phyloP scores from a whole-genome alignment of 2,329 filamentous ascomycete genomes.

The Venturiaceae sp. region DNA sequence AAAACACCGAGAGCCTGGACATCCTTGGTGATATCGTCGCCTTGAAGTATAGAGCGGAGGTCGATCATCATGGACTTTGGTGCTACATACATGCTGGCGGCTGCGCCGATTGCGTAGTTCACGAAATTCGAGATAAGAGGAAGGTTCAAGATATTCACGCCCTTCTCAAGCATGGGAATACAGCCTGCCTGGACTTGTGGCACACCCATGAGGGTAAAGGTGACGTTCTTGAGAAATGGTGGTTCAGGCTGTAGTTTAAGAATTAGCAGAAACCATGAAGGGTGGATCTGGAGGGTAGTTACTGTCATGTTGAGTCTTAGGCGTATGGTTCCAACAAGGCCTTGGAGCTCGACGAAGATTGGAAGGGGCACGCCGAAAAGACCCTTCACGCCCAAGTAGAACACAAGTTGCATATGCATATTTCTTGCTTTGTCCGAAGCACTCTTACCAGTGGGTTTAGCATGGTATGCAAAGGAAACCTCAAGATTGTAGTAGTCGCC shows the following conservation, averaged over 20 bases:
- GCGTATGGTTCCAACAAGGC: conserved; percentile 80
- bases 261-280: too few relatives aligned
- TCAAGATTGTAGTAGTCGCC: conserved; percentile 92
- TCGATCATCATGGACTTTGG: conserved; percentile 92
- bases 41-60: conserved; percentile 79
- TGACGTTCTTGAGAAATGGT: conserved; percentile 84
- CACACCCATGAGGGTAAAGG: conserved; percentile 88
- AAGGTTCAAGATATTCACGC: conserved; percentile 83
- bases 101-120: conserved; percentile 85
- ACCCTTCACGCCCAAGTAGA: conserved; percentile 84
- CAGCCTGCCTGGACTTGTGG: conserved; percentile 86
- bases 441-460: conserved; percentile 59
- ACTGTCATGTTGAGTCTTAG: conserved; percentile 73
- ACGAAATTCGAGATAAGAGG: conserved; percentile 94
- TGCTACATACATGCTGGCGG: conserved; percentile 83
- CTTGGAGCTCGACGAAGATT: conserved; percentile 81
- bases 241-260: too few relatives aligned
- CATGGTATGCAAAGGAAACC: conserved; percentile 83
- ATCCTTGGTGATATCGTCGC: conserved; percentile 87
- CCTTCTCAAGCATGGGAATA: conserved; percentile 83
- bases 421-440: conserved; percentile 79
- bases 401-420: conserved; percentile 94
- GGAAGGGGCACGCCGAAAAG: conserved; percentile 82
- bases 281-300: too few relatives aligned
- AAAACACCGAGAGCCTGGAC: conserved; percentile 79